Evolutionary conservation across 495 filamentous ascomycete species (phyloP), one percentile per base, ranked within the genome.

Genomic region (Penicillium silybi): DNA sequence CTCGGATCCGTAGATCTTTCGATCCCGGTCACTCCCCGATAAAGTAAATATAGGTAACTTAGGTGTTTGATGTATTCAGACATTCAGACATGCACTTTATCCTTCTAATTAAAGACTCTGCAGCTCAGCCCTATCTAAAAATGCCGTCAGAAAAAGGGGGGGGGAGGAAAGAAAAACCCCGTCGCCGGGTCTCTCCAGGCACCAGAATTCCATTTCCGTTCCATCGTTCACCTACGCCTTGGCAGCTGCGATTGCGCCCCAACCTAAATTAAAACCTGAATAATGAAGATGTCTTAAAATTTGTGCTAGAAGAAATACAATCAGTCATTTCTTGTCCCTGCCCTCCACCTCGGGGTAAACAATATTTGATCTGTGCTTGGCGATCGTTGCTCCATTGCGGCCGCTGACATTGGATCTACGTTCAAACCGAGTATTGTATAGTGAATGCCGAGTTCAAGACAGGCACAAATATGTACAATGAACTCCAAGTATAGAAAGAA

Each of bases 171-270:
- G n/a, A n/a, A n/a, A n/a, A n/a, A n/a, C n/a, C n/a, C n/a, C n/a
- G n/a, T n/a, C n/a, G n/a, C n/a, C n/a, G n/a, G n/a, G 32, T 35
- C 15, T 11, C 37, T 39, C 37, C 37, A 39, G 47, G 47, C 47
- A 49, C 47, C 47, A 41, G 47, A 42, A 34, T 49, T 49, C 29
- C 47, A 11, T 16, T 16, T 27, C 43, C 11, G 18, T 26, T 49
- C 5, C n/a, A 6, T 26, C 7, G 15, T 15, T 40, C 11, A 19
- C 22, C 34, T 13, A 9, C 20, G 20, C 23, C 38, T 49, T 40
- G 25, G 15, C 38, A 5, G 15, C 35, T 6, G 22, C 16, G 27
- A 48, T 48, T 40, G 46, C 46, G 46, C 35, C 46, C 18, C 46
- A 15, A 6, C 8, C 34, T 10, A 26, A 32, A 7, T 20, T 45